Evolutionary conservation across 441 rosid genomes (phyloP).

Genomic region (Arabidopsis hybrid): DNA sequence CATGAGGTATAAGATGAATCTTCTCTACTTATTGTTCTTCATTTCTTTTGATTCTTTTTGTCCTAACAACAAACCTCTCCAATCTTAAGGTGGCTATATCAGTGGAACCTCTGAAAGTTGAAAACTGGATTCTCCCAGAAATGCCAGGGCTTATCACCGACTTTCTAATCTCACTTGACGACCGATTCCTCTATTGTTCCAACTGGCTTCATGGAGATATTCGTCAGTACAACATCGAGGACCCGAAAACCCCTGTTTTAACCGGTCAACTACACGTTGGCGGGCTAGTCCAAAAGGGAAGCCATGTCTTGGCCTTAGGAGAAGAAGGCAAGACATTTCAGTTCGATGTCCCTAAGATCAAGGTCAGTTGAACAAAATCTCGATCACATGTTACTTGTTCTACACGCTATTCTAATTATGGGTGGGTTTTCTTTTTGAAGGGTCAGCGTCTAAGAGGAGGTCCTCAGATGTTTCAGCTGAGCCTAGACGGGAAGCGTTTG

Average conservation of each 20-base stretch:
- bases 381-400: slow-evolving; percentile 1
- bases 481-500: slow-evolving; percentile 83
- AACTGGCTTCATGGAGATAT: slow-evolving; percentile 93
- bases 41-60: neutral
- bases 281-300: slow-evolving; percentile 70
- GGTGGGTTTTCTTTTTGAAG: slow-evolving; percentile 41
- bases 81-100: slow-evolving; percentile 63
- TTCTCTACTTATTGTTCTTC: neutral
- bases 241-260: slow-evolving; percentile 65
- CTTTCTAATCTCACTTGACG: slow-evolving; percentile 82
- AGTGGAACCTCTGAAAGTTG: slow-evolving; percentile 77
- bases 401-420: neutral
- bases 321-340: slow-evolving; percentile 71
- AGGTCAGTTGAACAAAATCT: slow-evolving; percentile 51
- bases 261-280: slow-evolving; percentile 82
- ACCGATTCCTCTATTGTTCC: slow-evolving; percentile 73
- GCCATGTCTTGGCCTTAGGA: slow-evolving; percentile 54
- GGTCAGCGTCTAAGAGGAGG: slow-evolving; percentile 76
- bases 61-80: neutral
- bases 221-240: slow-evolving; percentile 82
- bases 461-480: slow-evolving; percentile 90
- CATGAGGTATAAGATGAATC: slow-evolving; percentile 62
- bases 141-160: slow-evolving; percentile 92
- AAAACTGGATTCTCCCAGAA: slow-evolving; percentile 87
- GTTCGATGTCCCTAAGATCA: slow-evolving; percentile 65